phyloP scores from a whole-genome alignment of 257 asterid genomes.

The Solanum phureja region DNA sequence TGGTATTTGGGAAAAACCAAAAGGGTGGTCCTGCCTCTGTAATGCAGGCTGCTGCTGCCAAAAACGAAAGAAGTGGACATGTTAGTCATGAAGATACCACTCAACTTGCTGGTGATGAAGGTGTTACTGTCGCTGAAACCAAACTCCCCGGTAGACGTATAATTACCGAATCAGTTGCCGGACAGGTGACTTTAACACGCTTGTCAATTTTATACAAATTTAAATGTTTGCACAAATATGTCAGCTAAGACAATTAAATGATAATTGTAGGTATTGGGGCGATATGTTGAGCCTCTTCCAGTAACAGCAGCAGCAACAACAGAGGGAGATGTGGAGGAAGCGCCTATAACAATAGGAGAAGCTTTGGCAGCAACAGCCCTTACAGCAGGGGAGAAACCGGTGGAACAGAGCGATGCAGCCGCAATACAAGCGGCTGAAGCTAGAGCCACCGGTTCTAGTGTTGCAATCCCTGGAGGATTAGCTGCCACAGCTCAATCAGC shows the following conservation, averaged over 20 bases:
- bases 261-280: slow-evolving; percentile 33
- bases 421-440: slow-evolving; percentile 73
- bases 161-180: slow-evolving; percentile 52
- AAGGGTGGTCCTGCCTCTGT: slow-evolving; percentile 51
- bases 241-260: too few relatives aligned
- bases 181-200: slow-evolving; percentile 12
- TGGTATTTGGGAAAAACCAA: slow-evolving; percentile 39
- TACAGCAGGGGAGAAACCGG: slow-evolving; percentile 38
- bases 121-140: slow-evolving; percentile 37
- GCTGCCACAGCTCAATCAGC: slow-evolving; percentile 71
- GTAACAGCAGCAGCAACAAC: neutral
- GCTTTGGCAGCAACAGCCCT: slow-evolving; percentile 51
- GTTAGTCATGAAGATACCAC: slow-evolving; percentile 31
- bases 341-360: slow-evolving; percentile 51
- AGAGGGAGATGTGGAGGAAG: neutral
- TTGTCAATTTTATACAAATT: too few relatives aligned
- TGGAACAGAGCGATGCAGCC: slow-evolving; percentile 63
- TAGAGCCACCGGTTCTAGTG: slow-evolving; percentile 46
- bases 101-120: slow-evolving; percentile 16
- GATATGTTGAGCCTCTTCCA: slow-evolving; percentile 5
- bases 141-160: slow-evolving; percentile 39
- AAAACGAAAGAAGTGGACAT: slow-evolving; percentile 42
- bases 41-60: slow-evolving; percentile 55
- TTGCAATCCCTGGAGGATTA: slow-evolving; percentile 37
- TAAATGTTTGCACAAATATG: too few relatives aligned